Conservation (phyloP, 768 basidiomycete genomes). For the Mycena olivaceomarginata region DNA sequence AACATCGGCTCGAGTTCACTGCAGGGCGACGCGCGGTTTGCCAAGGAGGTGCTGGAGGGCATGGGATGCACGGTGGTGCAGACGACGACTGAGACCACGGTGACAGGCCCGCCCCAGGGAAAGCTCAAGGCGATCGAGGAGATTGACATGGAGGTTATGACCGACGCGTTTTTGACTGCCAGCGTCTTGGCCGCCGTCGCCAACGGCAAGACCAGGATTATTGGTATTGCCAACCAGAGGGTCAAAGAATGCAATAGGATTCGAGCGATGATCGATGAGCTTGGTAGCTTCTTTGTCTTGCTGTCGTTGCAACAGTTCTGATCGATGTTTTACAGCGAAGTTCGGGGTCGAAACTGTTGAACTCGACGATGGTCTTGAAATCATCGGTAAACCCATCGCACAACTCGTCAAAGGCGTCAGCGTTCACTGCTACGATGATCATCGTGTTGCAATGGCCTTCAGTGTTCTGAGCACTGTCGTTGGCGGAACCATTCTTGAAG, state of each 20-base stretch:
- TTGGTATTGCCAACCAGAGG: slow-evolving; percentile 97
- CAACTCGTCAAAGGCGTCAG: slow-evolving; percentile 83
- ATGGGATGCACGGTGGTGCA: slow-evolving; percentile 97
- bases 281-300: slow-evolving; percentile 73
- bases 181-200: slow-evolving; percentile 93
- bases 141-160: slow-evolving; percentile 99
- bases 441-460: slow-evolving; percentile 99
- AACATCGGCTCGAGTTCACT: slow-evolving; percentile 94
- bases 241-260: slow-evolving; percentile 99
- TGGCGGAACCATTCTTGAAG: slow-evolving; percentile 88
- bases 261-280: slow-evolving; percentile 95
- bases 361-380: slow-evolving; percentile 93
- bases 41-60: slow-evolving; percentile 92
- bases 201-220: slow-evolving; percentile 83
- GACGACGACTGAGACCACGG: slow-evolving; percentile 92
- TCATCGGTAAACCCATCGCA: slow-evolving; percentile 84
- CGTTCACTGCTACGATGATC: slow-evolving; percentile 98
- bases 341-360: slow-evolving; percentile 96
- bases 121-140: slow-evolving; percentile 88
- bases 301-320: not conserved
- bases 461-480: slow-evolving; percentile 89
- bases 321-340: slow-evolving; percentile 75
- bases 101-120: slow-evolving; percentile 91
- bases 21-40: slow-evolving; percentile 98
- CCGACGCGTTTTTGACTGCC: slow-evolving; percentile 98